Evolutionary conservation across 495 filamentous ascomycete species (phyloP), one percentile per base, ranked within the genome.

Genomic region (Pyronema omphalodes): DNA sequence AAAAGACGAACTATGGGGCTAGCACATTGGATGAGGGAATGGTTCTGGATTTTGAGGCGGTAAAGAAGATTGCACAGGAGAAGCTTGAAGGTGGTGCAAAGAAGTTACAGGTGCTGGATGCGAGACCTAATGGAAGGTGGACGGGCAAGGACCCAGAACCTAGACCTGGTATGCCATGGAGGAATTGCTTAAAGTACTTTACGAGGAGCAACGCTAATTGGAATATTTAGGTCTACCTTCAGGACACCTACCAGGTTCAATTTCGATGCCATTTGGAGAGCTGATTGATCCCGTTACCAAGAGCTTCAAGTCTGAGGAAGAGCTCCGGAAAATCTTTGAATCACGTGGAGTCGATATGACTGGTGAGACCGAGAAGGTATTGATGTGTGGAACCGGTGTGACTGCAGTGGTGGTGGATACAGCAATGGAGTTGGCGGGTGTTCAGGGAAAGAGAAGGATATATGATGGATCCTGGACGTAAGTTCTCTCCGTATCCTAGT

Each of bases 401-500:
- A 96, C 88, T 2, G 93, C 93, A n/a, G 82, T 81, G 9, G 76
- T 95, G 14, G 78, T 98, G 54, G 91, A 98, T 62, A 83, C 86
- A 29, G 91, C 91, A 5, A 68, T 98, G 37, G 75, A 71, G 23
- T 80, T 84, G 63, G 87, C 88, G 14, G 83, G 80, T 18, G 86
- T 77, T 63, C 83, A 81, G 9, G 73, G 78, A 37, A 79, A 78
- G 41, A 77, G 83, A 55, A 80, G 76, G 62, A 71, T 95, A 23
- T 98, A 98, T 65, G 91, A 96, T 73, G 91, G 91, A 12, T 94
- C 87, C 62, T 96, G 91, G 91, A 94, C 89, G 83, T 93, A 67
- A 83, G 86, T 86, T 46, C 37, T 9, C 8, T 19, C 9, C 37
- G 5, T 6, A 6, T 57, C 15, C 9, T 14, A 11, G 18, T 44